Evolutionary conservation across 2,329 filamentous ascomycete genomes (phyloP).

Genomic region (Colletotrichum orbiculare): DNA sequence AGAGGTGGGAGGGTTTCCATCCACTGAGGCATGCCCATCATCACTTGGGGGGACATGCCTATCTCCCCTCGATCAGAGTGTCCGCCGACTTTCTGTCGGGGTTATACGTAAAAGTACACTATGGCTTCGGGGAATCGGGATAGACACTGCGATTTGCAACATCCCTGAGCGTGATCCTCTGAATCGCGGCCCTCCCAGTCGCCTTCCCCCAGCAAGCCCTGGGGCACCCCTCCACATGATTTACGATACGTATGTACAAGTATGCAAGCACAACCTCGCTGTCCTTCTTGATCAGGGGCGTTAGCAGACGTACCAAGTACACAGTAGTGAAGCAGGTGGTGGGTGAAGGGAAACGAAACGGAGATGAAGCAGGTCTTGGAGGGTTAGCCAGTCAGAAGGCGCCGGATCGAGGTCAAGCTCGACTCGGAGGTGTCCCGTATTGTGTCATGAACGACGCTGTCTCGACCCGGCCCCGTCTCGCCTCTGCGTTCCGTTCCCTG

Average conservation of each 20-base stretch:
- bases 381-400: slow-evolving; percentile 10
- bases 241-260: slow-evolving; percentile 15
- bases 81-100: slow-evolving; percentile 17
- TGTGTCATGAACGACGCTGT: slow-evolving; percentile 11
- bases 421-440: slow-evolving; percentile 30
- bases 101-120: neutral
- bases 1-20: neutral
- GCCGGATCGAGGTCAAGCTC: slow-evolving; percentile 30
- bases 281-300: neutral
- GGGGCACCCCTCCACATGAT: slow-evolving; percentile 3
- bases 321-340: neutral
- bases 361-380: neutral
- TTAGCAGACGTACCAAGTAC: neutral
- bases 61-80: slow-evolving; percentile 1
- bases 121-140: slow-evolving; percentile 30
- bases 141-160: slow-evolving; percentile 35
- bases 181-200: slow-evolving; percentile 31
- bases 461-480: neutral
- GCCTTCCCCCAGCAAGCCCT: slow-evolving; percentile 10
- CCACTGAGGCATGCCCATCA: slow-evolving; percentile 18
- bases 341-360: neutral
- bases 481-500: slow-evolving; percentile 4
- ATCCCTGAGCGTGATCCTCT: slow-evolving; percentile 36
- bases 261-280: slow-evolving; percentile 31
- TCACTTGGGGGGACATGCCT: slow-evolving; percentile 2